These are phyloP conservation scores for Yamadazyma dushanensis DNA, from an alignment of 1,139 yeast species.

Conservation along the genomic window DNA sequence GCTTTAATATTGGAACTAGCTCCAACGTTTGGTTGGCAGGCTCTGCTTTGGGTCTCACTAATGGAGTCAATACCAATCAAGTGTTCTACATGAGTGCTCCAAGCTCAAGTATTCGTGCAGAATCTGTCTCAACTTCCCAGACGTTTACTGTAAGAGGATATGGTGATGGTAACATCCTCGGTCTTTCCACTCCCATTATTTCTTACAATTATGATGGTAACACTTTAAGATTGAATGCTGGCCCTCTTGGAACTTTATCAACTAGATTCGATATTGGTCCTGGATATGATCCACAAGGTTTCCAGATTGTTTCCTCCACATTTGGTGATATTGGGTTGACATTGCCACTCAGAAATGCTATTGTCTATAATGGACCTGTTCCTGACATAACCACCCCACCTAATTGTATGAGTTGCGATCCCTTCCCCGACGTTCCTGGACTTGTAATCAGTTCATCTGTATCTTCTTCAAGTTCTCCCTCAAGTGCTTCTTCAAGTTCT, in stretches of 20 bases:
- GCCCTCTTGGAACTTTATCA: slow-evolving; percentile 10
- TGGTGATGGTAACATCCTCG: slow-evolving; percentile 29
- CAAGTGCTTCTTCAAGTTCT: too few relatives aligned
- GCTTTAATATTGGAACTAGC: slow-evolving; percentile 21
- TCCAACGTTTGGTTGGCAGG: slow-evolving; percentile 21
- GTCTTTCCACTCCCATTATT: slow-evolving; percentile 19
- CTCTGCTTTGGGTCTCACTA: slow-evolving; percentile 14
- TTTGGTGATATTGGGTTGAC: slow-evolving; percentile 18
- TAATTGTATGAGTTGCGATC: background rate
- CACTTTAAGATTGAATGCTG: slow-evolving; percentile 7
- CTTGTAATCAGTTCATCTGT: slow-evolving; percentile 9
- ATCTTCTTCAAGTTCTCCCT: slow-evolving; percentile 5
- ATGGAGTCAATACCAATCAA: slow-evolving; percentile 15
- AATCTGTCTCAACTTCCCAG: slow-evolving; percentile 15
- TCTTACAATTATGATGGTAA: slow-evolving; percentile 10
- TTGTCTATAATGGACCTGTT: slow-evolving; percentile 6
- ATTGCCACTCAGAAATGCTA: slow-evolving; percentile 11
- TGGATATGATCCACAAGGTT: slow-evolving; percentile 17
- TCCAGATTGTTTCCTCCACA: slow-evolving; percentile 13
- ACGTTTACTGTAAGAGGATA: slow-evolving; percentile 26
- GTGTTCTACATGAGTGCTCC: slow-evolving; percentile 21
- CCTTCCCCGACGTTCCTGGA: too few relatives aligned
- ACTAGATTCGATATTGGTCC: slow-evolving; percentile 25
- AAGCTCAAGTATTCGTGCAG: slow-evolving; percentile 19
- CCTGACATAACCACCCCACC: slow-evolving; percentile 5